Percentiles rank a stretch among this genome's conserved stretches.
Evolutionary conservation across 805 yeast species (phyloP).

Genomic region (Candida xiaguanensis): DNA sequence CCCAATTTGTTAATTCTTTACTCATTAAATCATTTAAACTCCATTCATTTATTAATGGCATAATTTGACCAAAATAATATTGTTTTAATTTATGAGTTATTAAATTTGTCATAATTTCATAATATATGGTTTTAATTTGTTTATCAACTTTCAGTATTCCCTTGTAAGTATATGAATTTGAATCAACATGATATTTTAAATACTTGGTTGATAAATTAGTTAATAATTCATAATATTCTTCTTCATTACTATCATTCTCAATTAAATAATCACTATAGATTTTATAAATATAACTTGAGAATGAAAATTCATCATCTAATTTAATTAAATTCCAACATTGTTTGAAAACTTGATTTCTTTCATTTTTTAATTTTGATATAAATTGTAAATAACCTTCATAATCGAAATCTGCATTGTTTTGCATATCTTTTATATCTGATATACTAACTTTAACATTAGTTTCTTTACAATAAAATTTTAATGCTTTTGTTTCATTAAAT

Average conservation of each 20-base stretch:
- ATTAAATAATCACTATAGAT: slow-evolving; percentile 19
- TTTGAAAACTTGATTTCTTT: slow-evolving; percentile 22
- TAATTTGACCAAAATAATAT: slow-evolving; percentile 24
- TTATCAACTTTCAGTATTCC: slow-evolving; percentile 11
- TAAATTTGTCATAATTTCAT: slow-evolving; percentile 20
- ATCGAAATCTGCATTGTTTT: slow-evolving; percentile 33
- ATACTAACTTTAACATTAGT: slow-evolving; percentile 1
- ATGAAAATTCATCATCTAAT: slow-evolving; percentile 17
- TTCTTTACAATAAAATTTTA: slow-evolving; percentile 23
- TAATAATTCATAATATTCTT: slow-evolving; percentile 22
- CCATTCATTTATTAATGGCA: slow-evolving; percentile 36
- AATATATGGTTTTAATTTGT: slow-evolving; percentile 15
- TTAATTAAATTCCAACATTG: slow-evolving; percentile 36
- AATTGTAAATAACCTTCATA: slow-evolving; percentile 33
- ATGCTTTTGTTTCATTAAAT: slow-evolving; percentile 23
- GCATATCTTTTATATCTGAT: slow-evolving; percentile 20
- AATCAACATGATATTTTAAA: slow-evolving; percentile 11
- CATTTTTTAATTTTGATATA: slow-evolving; percentile 19
- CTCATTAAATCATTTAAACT: slow-evolving; percentile 27
- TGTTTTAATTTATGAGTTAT: slow-evolving; percentile 25
- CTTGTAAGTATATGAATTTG: slow-evolving; percentile 16
- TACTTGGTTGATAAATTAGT: slow-evolving; percentile 12
- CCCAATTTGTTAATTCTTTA: slow-evolving; percentile 19
- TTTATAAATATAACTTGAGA: slow-evolving; percentile 21
- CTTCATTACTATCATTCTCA: slow-evolving; percentile 20